Base-by-base conservation (phyloP, 2,329 filamentous ascomycete species). In the Aspergillus pseudoviridinutans region DNA sequence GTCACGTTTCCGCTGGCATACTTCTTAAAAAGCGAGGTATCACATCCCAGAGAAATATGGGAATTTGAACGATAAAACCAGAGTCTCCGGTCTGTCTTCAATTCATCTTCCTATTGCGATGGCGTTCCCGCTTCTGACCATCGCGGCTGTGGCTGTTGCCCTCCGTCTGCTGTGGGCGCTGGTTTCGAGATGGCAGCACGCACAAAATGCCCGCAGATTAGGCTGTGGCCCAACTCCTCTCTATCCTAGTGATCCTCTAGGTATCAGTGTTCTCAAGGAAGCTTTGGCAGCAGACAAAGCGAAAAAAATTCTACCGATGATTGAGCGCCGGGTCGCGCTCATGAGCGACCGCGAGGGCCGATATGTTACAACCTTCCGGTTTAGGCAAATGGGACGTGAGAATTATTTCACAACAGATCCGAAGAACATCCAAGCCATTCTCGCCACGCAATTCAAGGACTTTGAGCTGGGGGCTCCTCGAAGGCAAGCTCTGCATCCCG, bases 401-500 rank as follows among this genome's bases (percentile, higher is more conserved):
- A 54, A 59, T 10, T 49, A 69, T 44, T 64, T 68, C 35, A 76
- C 74, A 7, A 61, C 64, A 24, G 75, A 77, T 17, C 74, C 74
- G 3, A 70, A 70, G 56, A 96, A 95, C 70, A 86, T 96, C 74
- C 94, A 96, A 73, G 90, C 92, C 22, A 80, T 96, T 24, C 78
- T 96, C 12, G 89, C 91, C 0, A 90, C 88, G 1, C 90, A 96
- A 69, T 96, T 96, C 71, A 78, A 78, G 58, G 89, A 94, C 66
- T 96, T 87, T 67, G 91, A 90, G 66, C 92, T 96, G 71, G 91
- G 92, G 6, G 76, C 85, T 60, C 74, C 90, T 61, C 78, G 96
- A 22, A 89, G 89, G 25, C 83, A 91, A 66, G 84, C 85, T 75
- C 56, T 72, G 56, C 60, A 65, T 47, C 71, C 68, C 2, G 57